These are phyloP conservation scores for Barnettozyma salicaria DNA, from an alignment of 805 yeast genomes.

Conservation along the genomic window DNA sequence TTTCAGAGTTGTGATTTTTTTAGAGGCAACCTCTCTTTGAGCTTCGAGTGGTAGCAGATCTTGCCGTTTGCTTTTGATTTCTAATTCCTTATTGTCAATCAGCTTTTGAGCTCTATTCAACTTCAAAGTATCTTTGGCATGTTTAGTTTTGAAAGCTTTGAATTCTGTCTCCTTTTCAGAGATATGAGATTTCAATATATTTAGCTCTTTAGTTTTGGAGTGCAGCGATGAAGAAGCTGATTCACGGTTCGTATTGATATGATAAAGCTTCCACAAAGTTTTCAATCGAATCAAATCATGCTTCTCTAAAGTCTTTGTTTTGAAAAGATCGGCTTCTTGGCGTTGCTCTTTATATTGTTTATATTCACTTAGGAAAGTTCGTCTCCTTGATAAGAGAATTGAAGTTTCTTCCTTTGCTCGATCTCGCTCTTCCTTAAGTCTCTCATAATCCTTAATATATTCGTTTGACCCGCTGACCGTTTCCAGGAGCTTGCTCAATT, in stretches of 20 bases:
- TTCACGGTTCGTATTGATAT: slow-evolving; percentile 39
- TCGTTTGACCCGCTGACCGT: slow-evolving; percentile 79
- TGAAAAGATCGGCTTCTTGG: slow-evolving; percentile 63
- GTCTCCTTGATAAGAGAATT: slow-evolving; percentile 58
- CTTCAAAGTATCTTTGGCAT: slow-evolving; percentile 41
- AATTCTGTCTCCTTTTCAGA: slow-evolving; percentile 33
- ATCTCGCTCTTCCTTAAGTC: slow-evolving; percentile 56
- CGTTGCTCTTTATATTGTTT: slow-evolving; percentile 74
- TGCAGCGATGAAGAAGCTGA: slow-evolving; percentile 21
- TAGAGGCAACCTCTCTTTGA: slow-evolving; percentile 41
- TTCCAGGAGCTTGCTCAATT: slow-evolving; percentile 70
- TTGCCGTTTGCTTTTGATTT: slow-evolving; percentile 39
- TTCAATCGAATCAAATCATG: slow-evolving; percentile 40
- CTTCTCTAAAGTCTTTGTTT: slow-evolving; percentile 45
- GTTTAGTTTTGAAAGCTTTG: slow-evolving; percentile 34
- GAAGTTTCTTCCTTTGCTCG: slow-evolving; percentile 59
- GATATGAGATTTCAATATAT: slow-evolving; percentile 31
- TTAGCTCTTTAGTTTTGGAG: slow-evolving; percentile 25
- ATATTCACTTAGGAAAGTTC: slow-evolving; percentile 66
- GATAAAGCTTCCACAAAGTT: slow-evolving; percentile 60
- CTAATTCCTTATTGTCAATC: slow-evolving; percentile 31
- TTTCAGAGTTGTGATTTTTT: slow-evolving; percentile 41
- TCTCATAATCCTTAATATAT: slow-evolving; percentile 58
- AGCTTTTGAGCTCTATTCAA: slow-evolving; percentile 36
- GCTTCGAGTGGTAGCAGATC: slow-evolving; percentile 59